phyloP scores from a whole-genome alignment of 225 moss, liverwort and hornwort species.

The Sphagnum contortum region DNA sequence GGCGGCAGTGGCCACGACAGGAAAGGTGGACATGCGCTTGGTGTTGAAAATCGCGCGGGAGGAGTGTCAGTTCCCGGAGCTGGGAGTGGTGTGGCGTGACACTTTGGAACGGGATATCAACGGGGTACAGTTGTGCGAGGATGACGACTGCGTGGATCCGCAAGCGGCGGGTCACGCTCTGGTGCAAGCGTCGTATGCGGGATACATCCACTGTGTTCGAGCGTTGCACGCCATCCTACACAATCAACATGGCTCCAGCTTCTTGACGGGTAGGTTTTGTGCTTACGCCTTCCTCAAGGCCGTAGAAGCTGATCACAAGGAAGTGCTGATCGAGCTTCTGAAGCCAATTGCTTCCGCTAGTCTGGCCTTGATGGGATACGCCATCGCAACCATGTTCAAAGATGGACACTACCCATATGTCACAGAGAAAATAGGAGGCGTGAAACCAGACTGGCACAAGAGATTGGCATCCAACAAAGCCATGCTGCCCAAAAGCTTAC shows the following conservation, averaged over 20 bases:
- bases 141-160: conserved; percentile 9
- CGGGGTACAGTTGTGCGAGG: conserved; percentile 8
- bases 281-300: conserved; percentile 11
- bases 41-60: conserved; percentile 6
- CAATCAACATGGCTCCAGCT: conserved; percentile 1
- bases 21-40: not conserved
- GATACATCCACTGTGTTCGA: conserved; percentile 4
- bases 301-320: conserved; percentile 1
- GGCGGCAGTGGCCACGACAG: not conserved
- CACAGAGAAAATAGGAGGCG: not conserved
- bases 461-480: not conserved
- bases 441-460: conserved; percentile 6
- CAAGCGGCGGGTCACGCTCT: conserved; percentile 8
- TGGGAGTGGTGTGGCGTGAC: conserved; percentile 10
- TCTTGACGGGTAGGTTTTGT: conserved; percentile 8
- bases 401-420: conserved; percentile 8
- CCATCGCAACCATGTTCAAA: conserved; percentile 4
- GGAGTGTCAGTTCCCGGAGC: conserved; percentile 9
- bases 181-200: conserved; percentile 2
- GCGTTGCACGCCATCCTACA: not conserved
- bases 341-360: conserved; percentile 8
- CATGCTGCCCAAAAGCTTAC: conserved; percentile 4
- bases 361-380: conserved; percentile 5
- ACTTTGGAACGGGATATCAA: conserved; percentile 5
- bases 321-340: conserved; percentile 5